Percentiles rank a stretch among this genome's conserved stretches.
Conservation (phyloP, 306 rosid genomes). For the Cicer chorassanicum region DNA sequence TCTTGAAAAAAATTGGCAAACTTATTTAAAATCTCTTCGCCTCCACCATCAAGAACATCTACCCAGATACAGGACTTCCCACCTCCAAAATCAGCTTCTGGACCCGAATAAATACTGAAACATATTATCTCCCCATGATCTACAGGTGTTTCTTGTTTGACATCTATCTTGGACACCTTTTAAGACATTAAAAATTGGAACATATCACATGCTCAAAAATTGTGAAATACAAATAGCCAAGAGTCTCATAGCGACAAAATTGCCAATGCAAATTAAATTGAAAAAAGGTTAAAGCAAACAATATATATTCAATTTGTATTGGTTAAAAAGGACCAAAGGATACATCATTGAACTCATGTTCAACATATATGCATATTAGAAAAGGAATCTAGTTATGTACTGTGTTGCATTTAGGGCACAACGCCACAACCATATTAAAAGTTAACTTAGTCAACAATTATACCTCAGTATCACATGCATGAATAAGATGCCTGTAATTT, state of each 20-base stretch:
- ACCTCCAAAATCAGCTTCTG: conserved; percentile 85
- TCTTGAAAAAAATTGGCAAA: conserved; percentile 85
- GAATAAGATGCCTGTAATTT: conserved; percentile 80
- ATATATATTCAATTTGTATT: conserved; percentile 23
- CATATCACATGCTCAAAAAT: conserved; percentile 34
- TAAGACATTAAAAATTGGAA: conserved; percentile 43
- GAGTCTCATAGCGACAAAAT: conserved; percentile 10
- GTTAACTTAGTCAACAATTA: conserved; percentile 25
- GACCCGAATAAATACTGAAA: conserved; percentile 94
- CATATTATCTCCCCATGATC: conserved; percentile 96
- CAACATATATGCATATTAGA: neutral
- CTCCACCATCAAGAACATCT: conserved; percentile 98
- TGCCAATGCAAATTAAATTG: conserved; percentile 25
- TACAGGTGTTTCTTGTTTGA: conserved; percentile 89
- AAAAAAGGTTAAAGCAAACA: conserved; percentile 30
- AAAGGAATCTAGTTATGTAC: neutral
- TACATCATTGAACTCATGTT: conserved; percentile 22
- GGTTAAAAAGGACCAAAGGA: conserved; percentile 10
- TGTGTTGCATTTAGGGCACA: conserved; percentile 23
- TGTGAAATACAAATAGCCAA: conserved; percentile 41
- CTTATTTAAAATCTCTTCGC: conserved; percentile 64
- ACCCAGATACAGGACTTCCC: conserved; percentile 98
- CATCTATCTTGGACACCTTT: conserved; percentile 90
- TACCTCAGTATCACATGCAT: conserved; percentile 99
- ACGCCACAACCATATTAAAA: conserved; percentile 29